Base-by-base conservation (phyloP, 306 rosid species). In the Ziziphus jujuba region DNA sequence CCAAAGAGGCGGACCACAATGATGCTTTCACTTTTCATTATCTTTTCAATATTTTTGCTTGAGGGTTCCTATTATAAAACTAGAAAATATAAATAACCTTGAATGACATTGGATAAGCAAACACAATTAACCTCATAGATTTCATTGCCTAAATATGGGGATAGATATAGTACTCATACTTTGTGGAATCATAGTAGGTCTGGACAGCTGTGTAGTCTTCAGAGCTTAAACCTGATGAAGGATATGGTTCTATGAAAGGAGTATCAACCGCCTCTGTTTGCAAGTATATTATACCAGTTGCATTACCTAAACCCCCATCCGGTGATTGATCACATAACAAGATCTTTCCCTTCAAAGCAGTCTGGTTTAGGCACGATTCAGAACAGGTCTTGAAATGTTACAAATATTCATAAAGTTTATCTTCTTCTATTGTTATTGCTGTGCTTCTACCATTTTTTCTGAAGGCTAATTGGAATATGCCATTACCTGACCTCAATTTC, bases 331-430 rank as follows among this genome's bases (percentile, higher is more conserved):
- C 34, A 21, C 85, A 82, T 7, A 74, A 11, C 33, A 82, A 78
- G 31, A 82, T 74, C 66, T 79, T 79, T 31, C 81, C 85, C 71
- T 79, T 64, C 11, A 75, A 71, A 21, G 55, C 11, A n/a, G 16
- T 28, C 23, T 15, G 43, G 44, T 56, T 55, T 16, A 71, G 31
- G 3, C 77, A 61, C 2, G 58, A 61, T 15, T 1, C 9, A 0
- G 22, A 25, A 61, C 74, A 59, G 0, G 3, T 11, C 17, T 33
- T 68, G n/a, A 1, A 35, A 23, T 3, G 9, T 5, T 23, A 49
- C 36, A 5, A 9, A 15, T 28, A 65, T 1, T 16, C 59, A 58
- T 4, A 14, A n/a, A 25, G 1, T 13, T 44, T 14, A 20, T 9
- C 38, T 14, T 60, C 31, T 31, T 28, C 9, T 21, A 43, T 15